Percentiles rank a stretch among this genome's conserved stretches.
phyloP scores from a whole-genome alignment of 2,329 filamentous ascomycete species.

The Blastomyces gilchristii region DNA sequence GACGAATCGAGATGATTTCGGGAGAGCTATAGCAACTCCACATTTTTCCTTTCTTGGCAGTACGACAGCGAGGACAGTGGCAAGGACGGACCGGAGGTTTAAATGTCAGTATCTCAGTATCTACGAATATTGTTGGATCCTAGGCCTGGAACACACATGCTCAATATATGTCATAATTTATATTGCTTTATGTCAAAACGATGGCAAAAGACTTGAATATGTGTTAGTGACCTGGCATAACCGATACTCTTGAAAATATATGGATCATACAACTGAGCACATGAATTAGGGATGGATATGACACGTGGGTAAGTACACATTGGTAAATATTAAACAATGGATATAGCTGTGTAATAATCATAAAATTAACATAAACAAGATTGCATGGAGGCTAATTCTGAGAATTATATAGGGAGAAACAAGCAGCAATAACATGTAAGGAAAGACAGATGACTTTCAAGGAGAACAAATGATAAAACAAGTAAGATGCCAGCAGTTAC shows the following conservation, averaged over 20 bases:
- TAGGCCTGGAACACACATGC: neutral
- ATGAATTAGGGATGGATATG: neutral
- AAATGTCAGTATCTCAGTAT: neutral
- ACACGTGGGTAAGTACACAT: neutral
- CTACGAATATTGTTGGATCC: neutral
- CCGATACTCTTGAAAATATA: neutral
- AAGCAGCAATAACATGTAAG: neutral
- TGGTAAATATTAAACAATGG: neutral
- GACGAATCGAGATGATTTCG: neutral
- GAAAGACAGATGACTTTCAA: neutral
- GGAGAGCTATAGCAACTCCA: neutral
- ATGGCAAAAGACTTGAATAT: neutral
- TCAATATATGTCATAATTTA: neutral
- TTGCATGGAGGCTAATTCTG: neutral
- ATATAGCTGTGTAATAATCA: neutral
- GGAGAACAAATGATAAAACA: neutral
- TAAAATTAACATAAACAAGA: neutral
- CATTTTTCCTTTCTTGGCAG: neutral
- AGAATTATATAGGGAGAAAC: neutral
- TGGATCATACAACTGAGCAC: neutral
- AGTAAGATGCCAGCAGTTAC: neutral
- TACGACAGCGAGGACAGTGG: neutral
- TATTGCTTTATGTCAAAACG: neutral
- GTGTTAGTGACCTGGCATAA: neutral
- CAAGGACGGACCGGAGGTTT: neutral